phyloP scores from a whole-genome alignment of 768 basidiomycete genomes.

The Hypsizygus marmoreus region DNA sequence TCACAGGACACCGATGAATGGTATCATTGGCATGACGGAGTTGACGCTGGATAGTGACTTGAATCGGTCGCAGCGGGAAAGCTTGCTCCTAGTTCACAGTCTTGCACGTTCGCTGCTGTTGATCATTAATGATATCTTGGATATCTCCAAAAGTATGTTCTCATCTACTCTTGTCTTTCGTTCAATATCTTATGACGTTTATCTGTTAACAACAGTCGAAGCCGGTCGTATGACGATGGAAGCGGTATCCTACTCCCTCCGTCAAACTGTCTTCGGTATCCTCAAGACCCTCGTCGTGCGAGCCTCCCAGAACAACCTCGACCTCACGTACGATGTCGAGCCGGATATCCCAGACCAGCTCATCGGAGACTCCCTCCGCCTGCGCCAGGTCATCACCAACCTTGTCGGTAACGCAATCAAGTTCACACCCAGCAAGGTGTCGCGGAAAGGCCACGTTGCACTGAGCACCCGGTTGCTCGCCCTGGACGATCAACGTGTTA shows the following conservation, averaged over 20 bases:
- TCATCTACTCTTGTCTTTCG: neutral
- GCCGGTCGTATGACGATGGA: slow-evolving; percentile 99
- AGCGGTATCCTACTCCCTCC: slow-evolving; percentile 94
- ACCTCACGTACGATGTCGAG: slow-evolving; percentile 95
- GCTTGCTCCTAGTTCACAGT: slow-evolving; percentile 91
- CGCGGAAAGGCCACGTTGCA: slow-evolving; percentile 85
- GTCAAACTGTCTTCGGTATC: slow-evolving; percentile 96
- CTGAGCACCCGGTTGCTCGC: slow-evolving; percentile 81
- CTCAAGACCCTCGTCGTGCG: slow-evolving; percentile 98
- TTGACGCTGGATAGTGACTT: slow-evolving; percentile 95
- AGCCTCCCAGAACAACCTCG: slow-evolving; percentile 94
- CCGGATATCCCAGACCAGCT: slow-evolving; percentile 95
- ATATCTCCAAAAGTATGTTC: slow-evolving; percentile 96
- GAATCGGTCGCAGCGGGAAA: slow-evolving; percentile 92
- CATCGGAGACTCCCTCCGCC: slow-evolving; percentile 92
- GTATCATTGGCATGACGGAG: slow-evolving; percentile 99
- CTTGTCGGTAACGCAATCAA: slow-evolving; percentile 96
- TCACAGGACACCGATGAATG: slow-evolving; percentile 97
- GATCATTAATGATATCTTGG: slow-evolving; percentile 99
- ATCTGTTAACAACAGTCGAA: slow-evolving; percentile 76
- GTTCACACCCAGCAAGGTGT: slow-evolving; percentile 85
- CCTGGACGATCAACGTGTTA: slow-evolving; percentile 80
- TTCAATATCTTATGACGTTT: slow-evolving; percentile 19
- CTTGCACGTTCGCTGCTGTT: slow-evolving; percentile 89
- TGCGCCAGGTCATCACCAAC: slow-evolving; percentile 95